Base-by-base conservation (phyloP, 345 rosid genomes). In the Passiflora organensis region DNA sequence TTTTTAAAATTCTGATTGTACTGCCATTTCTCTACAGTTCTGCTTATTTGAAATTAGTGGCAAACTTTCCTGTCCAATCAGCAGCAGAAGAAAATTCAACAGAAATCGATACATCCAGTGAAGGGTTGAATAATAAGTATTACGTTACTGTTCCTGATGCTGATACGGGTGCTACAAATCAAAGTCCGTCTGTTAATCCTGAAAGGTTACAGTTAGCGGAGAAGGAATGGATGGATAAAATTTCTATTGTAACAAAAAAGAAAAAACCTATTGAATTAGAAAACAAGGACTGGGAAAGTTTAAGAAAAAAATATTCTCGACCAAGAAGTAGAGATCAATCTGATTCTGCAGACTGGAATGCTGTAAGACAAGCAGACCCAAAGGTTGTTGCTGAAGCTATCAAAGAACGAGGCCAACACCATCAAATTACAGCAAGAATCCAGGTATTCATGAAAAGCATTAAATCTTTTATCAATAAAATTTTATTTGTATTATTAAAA, bases 261-360 rank as follows among this genome's bases (percentile, higher is more conserved):
- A 56, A 38, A 10, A 51, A 55, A 10, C 47, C 60, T 6, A 38
- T 20, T 49, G 63, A 67, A 39, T 67, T 17, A 34, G 6, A 48
- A 15, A 14, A 21, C 10, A 14, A 28, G 16, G 80, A 80, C 15
- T 84, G 93, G 96, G 69, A 76, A 21, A 19, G 13, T 22, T 10
- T 80, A n/a, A 62, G 85, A 24, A 68, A 12, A 54, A 37, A 4
- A 8, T 76, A 72, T 62, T 62, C 76, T 3, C 70, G 68, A 41
- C 60, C 48, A 37, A 69, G 77, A 38, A 50, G 36, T 10, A 6
- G 13, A 0, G 71, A 75, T 15, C 70, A 65, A 13, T 77, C 54
- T 76, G 96, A 89, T 63, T 59, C 79, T 0, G 77, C 78, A 19
- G 76, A 85, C 28, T 89, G 91, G 91, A 79, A 79, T 32, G 76